phyloP scores from a whole-genome alignment of 441 rosid species.

The Corymbia citriodora region DNA sequence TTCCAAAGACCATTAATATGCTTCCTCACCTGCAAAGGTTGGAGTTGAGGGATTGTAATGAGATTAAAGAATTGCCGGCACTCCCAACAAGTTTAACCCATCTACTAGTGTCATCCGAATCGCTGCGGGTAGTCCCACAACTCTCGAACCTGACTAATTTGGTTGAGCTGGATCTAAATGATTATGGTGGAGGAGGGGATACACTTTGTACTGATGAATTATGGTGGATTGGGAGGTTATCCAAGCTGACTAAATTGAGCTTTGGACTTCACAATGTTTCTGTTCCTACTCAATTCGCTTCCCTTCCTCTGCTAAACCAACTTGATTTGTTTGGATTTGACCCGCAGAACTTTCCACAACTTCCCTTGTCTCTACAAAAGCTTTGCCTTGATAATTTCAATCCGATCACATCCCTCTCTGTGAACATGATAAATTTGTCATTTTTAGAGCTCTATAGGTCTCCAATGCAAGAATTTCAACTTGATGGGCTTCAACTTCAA shows the following conservation, averaged over 20 bases:
- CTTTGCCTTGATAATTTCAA: neutral
- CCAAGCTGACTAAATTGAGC: neutral
- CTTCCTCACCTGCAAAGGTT: neutral
- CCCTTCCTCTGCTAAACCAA: neutral
- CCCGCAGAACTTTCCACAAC: neutral
- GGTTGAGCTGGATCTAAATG: neutral
- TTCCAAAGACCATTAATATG: neutral
- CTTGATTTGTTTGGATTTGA: neutral
- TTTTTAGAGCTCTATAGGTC: neutral
- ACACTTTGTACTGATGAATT: neutral
- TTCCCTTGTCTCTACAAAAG: neutral
- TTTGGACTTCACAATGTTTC: neutral
- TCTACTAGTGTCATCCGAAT: neutral
- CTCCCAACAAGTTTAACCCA: neutral
- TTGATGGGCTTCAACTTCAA: neutral
- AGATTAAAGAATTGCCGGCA: neutral
- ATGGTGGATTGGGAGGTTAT: neutral
- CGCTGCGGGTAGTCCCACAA: neutral
- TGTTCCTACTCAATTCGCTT: neutral
- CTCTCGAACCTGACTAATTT: neutral
- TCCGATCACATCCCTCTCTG: fast-evolving
- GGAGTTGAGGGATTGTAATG: neutral
- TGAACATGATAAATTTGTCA: neutral
- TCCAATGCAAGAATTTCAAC: neutral
- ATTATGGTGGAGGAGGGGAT: neutral